Base-by-base conservation (phyloP, 2,329 filamentous ascomycete species). In the Sphaerulina musiva region DNA sequence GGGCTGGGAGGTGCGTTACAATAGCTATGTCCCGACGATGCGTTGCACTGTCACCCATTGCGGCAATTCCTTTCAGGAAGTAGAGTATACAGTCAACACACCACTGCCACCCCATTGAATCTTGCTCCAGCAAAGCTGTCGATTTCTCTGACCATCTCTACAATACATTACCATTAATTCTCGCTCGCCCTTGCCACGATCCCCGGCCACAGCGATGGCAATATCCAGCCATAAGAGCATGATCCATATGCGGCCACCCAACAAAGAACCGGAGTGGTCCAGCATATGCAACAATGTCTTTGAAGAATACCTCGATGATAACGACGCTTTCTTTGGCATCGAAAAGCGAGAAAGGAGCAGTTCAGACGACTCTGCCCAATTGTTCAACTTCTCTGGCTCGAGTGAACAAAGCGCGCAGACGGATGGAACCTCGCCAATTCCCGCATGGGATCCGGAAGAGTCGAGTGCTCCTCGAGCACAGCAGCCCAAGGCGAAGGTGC, bases 281-380 rank as follows among this genome's bases (percentile, higher is more conserved):
- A 80, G 82, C 66, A 74, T 80, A 56, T 77, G 77, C 69, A 78
- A 79, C 70, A 78, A 80, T 68, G 74, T 84, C 69, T 84, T 85
- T 73, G 80, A 82, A 64, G 77, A 83, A 67, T 83, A 81, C 66
- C 75, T 83, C 68, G 77, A 81, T 61, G 76, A 79, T 69, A 80
- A 82, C 56, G 72, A 77, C 53, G 74, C 77, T 61, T 74, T 74
- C 51, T 69, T 73, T 57, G 73, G 73, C 62, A 73, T 75, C 57
- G 70, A 70, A 57, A 69, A 74, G 59, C 75, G 75, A 68, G 75
- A 78, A 60, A 72, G 73, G 58, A 71, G 73, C 62, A 73, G 73
- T 63, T 72, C 74, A 53, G 70, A 76, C 63, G 74, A 78, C 58
- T 70, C 78, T 60, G 73, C 76, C 60, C 74, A 78, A 66, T 71